Conservation (phyloP, 225 moss, liverwort and hornwort species). For the Pleurozium schreberi region DNA sequence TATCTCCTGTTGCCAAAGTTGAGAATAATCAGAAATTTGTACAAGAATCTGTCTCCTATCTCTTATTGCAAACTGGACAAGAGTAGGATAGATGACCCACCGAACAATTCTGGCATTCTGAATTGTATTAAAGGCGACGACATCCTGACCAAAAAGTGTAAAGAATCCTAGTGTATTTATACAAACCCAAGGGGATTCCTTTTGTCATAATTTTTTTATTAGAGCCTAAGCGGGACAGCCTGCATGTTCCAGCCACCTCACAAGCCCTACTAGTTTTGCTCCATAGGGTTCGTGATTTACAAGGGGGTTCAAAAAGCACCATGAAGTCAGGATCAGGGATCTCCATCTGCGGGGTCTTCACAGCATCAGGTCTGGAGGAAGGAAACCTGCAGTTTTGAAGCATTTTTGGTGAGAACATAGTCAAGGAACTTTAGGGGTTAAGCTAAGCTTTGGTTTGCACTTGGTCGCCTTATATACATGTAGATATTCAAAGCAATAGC, state of each 20-base stretch:
- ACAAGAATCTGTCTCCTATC: neutral
- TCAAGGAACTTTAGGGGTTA: too few species aligned
- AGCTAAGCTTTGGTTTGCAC: too few species aligned
- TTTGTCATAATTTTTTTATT: neutral
- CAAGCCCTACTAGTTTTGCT: neutral
- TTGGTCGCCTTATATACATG: too few species aligned
- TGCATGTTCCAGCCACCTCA: neutral
- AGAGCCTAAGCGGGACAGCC: neutral
- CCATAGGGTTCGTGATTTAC: neutral
- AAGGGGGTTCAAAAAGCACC: neutral
- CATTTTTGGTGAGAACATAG: too few species aligned
- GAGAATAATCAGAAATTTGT: neutral
- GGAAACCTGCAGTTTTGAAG: too few species aligned
- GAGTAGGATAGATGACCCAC: neutral
- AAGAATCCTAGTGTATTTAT: neutral
- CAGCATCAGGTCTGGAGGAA: too few species aligned
- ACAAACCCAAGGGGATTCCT: neutral
- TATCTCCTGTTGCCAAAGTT: slow-evolving; percentile 51
- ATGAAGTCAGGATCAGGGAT: neutral
- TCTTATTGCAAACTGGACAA: neutral
- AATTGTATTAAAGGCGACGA: neutral
- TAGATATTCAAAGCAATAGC: too few species aligned
- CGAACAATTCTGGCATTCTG: neutral
- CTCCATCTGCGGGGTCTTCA: neutral
- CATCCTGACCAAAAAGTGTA: neutral